Base-by-base conservation (phyloP, 176 grass and related monocot genomes). In the Microstegium vimineum region DNA sequence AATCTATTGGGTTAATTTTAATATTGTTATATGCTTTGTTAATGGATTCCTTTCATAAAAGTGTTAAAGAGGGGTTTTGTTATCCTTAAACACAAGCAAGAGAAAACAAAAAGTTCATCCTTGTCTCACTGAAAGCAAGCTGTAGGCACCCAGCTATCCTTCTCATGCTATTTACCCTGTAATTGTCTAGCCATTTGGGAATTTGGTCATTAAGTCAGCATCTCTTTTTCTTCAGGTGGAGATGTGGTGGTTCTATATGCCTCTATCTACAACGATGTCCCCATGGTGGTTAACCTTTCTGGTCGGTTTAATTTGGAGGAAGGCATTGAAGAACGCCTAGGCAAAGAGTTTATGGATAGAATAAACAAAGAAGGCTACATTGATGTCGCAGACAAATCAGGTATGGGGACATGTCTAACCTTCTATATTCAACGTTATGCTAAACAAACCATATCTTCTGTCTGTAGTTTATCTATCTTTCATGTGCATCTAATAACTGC, bases 221-320 rank as follows among this genome's bases (percentile, higher is more conserved):
- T 17, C 46, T 51, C 45, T 67, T 28, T 61, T 73, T 38, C 35
- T 76, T 31, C 75, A 98, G 95, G 95, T 75, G 95, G 95, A 85
- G 73, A 91, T 91, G 88, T 87, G 40, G 92, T 94, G 68, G 88
- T 98, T 85, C 72, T 98, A 31, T 98, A 98, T 91, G 92, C 95
- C 67, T 98, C 92, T 51, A 71, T 87, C 6, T 94, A 93, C 41
- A 81, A 80, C n/a, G 89, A 94, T 89, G 90, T 98, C 22, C 84
- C 25, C 63, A 90, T 82, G 83, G 90, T 93, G 63, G 69, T 94
- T 64, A 98, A 94, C 84, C 42, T 92, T 46, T 98, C 92, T 74
- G 92, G 95, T 22, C 92, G 92, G 26, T 98, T 94, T 90, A 47
- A 90, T 83, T 89, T 98, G 71, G 84, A 81, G 76, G 81, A 51